Percentiles rank a stretch among this genome's conserved stretches.
Evolutionary conservation across 192 early-diverging fungal genomes (phyloP).

Genomic region (Gigaspora rosea): DNA sequence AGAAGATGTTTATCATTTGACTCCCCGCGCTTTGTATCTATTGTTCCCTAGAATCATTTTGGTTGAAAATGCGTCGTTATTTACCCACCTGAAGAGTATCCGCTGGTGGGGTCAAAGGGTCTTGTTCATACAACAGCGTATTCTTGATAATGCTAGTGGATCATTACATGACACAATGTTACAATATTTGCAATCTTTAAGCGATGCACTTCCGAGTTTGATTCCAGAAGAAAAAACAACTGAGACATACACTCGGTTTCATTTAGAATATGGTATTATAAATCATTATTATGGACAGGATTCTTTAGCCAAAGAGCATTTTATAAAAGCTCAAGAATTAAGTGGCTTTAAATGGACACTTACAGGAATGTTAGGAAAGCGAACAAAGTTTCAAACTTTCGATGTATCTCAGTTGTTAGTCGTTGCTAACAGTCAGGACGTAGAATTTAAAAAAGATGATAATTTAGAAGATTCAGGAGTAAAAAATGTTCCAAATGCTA

Average conservation of each 20-base stretch:
- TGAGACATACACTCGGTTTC: slow-evolving; percentile 61
- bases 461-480: slow-evolving; percentile 58
- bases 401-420: slow-evolving; percentile 91
- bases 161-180: slow-evolving; percentile 56
- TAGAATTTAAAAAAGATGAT: slow-evolving; percentile 7
- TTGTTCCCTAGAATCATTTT: slow-evolving; percentile 67
- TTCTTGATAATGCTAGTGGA: slow-evolving; percentile 61
- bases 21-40: slow-evolving; percentile 69
- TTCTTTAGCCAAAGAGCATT: slow-evolving; percentile 60
- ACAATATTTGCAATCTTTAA: slow-evolving; percentile 34
- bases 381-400: slow-evolving; percentile 91
- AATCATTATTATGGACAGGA: slow-evolving; percentile 78
- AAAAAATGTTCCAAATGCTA: no score
- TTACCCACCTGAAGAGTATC: slow-evolving; percentile 39
- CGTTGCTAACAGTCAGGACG: slow-evolving; percentile 70
- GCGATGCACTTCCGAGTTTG: slow-evolving; percentile 28
- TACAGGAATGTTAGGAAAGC: slow-evolving; percentile 85
- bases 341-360: slow-evolving; percentile 84
- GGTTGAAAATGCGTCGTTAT: slow-evolving; percentile 45
- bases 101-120: slow-evolving; percentile 78
- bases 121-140: slow-evolving; percentile 75
- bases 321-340: slow-evolving; percentile 73
- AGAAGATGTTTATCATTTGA: slow-evolving; percentile 83
- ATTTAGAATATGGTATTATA: slow-evolving; percentile 79
- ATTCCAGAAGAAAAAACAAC: slow-evolving; percentile 37